Evolutionary conservation across 768 basidiomycete genomes (phyloP), one percentile per base, ranked within the genome.

Genomic region (Hericium alpestre): DNA sequence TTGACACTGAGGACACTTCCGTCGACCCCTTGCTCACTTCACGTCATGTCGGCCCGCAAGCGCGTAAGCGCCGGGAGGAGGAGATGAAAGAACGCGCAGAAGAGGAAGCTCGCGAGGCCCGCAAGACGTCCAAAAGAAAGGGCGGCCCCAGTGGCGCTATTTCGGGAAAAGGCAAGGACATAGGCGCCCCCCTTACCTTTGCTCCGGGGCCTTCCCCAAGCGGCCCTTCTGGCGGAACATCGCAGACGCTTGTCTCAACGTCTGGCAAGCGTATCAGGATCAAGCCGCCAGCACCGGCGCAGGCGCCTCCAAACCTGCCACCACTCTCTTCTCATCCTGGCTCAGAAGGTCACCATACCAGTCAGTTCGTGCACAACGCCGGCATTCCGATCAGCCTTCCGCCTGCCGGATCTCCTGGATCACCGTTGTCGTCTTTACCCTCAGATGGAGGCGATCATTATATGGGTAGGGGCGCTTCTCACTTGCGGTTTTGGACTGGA

Each of bases 221-320:
- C 16, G 23, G 23, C 20, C 18, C 49, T 8, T 18, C 23, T 27
- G 49, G 49, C 49, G 11, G 23, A 16, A 51, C 72, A 11, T 56
- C 67, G 2, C 70, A 74, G 6, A 64, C 76, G 15, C 65, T 79
- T 27, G 74, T 79, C 12, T 73, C 77, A 0, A 73, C 73, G 51
- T 73, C 72, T n/a, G 79, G 79, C 11, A 71, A 77, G 27, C 71
- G 76, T 22, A 63, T 79, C 47, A 74, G 79, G 56, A 71, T 79
- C 56, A 79, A 79, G 57, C 76, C 79, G 0, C 74, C 78, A 38
- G 66, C 67, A 23, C 70, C 69, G 15, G 65, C 67, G 43, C 55
- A 65, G 10, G 48, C 56, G 18, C 63, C 61, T 39, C 54, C 59
- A 5, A 51, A 56, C 22, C 54, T 58, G 9, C 58, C 55, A 38